These are phyloP conservation scores for Prunus dulcis DNA, from an alignment of 306 rosid genomes.

Conservation along the genomic window DNA sequence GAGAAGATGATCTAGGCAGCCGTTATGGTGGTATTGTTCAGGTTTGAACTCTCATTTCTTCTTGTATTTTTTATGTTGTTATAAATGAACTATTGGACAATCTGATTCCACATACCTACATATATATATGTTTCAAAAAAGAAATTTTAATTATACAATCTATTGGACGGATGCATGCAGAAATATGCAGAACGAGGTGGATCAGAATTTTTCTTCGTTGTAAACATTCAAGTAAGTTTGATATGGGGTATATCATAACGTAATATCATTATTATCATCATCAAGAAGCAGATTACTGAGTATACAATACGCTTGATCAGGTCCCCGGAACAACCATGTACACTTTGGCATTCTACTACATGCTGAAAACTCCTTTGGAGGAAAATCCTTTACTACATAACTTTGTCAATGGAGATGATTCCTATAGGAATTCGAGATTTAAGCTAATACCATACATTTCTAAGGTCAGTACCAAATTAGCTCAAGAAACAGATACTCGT, in stretches of 20 bases:
- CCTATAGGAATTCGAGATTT: conserved; percentile 81
- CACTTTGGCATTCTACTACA: conserved; percentile 71
- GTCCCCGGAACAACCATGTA: conserved; percentile 63
- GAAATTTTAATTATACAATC: background rate
- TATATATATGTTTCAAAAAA: background rate
- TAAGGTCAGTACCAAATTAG: conserved; percentile 49
- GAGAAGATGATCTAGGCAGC: conserved; percentile 73
- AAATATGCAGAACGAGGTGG: conserved; percentile 63
- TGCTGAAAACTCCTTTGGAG: conserved; percentile 69
- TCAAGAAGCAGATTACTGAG: conserved; percentile 6
- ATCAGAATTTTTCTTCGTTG: conserved; percentile 73
- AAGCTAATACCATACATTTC: conserved; percentile 90
- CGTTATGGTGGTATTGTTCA: conserved; percentile 69
- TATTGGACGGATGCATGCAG: conserved; percentile 44
- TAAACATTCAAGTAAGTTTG: conserved; percentile 72
- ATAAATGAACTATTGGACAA: background rate
- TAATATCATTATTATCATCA: background rate
- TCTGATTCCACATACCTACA: background rate
- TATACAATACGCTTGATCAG: conserved; percentile 27
- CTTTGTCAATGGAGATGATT: conserved; percentile 86
- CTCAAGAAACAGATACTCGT: background rate
- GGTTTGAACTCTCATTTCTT: conserved; percentile 38
- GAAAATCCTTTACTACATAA: conserved; percentile 54
- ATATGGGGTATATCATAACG: background rate
- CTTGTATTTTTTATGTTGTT: background rate